A percentile compares a stretch with the other conserved stretches of the same genome.
Conservation (phyloP, 2,329 filamentous ascomycete genomes). For the Penicillium concentricum region DNA sequence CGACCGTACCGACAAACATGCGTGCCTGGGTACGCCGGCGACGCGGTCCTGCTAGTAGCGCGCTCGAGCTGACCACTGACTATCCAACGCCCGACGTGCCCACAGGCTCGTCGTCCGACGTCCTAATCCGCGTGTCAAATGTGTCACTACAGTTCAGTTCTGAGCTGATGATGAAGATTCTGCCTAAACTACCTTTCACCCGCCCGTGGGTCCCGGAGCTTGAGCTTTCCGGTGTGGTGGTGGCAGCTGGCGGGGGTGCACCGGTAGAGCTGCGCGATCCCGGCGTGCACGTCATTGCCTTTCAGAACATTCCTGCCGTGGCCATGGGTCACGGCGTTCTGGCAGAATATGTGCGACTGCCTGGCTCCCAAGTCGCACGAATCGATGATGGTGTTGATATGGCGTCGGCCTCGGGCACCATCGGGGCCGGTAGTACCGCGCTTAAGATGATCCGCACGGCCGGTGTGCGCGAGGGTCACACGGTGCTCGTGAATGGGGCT, state of each 20-base stretch:
- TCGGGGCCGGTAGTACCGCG: constrained; percentile 13
- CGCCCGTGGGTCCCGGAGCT: constrained; percentile 16
- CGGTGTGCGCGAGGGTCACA: constrained; percentile 17
- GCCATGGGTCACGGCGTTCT: constrained; percentile 10
- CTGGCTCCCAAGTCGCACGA: constrained; percentile 5
- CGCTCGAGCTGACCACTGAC: constrained; percentile 5
- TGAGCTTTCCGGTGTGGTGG: constrained; percentile 18
- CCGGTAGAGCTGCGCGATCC: constrained; percentile 14
- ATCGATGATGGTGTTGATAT: constrained; percentile 9
- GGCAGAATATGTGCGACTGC: constrained; percentile 12
- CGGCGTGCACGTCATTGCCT: constrained; percentile 14
- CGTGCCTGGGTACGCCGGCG: constrained; percentile 11
- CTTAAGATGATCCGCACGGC: constrained; percentile 19
- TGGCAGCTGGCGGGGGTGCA: constrained; percentile 12
- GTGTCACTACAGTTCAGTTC: constrained; percentile 16
- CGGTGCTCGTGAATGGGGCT: constrained; percentile 18
- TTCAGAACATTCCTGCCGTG: constrained; percentile 5
- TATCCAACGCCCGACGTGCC: constrained; percentile 12
- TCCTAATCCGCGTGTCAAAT: constrained; percentile 20
- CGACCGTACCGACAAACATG: constrained; percentile 4
- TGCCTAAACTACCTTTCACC: constrained; percentile 14
- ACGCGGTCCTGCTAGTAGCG: neutral
- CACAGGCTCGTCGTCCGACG: constrained; percentile 11
- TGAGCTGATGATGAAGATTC: constrained; percentile 4
- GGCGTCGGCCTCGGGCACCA: constrained; percentile 16